Percentiles rank a stretch among this genome's conserved stretches.
Evolutionary conservation across 2,329 filamentous ascomycete genomes (phyloP).

Genomic region (Aphanocladium album): DNA sequence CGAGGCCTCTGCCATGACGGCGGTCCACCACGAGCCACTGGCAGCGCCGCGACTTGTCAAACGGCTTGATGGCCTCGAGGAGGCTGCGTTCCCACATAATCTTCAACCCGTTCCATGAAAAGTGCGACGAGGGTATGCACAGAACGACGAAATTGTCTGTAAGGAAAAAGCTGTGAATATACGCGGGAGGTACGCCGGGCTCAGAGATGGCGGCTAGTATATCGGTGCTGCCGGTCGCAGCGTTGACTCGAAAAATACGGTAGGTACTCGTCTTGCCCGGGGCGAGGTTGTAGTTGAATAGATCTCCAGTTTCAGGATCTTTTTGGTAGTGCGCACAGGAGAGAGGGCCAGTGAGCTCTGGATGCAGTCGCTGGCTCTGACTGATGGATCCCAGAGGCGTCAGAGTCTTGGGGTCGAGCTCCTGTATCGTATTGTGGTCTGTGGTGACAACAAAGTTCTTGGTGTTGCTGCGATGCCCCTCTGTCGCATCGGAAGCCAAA

Average conservation of each 20-base stretch:
- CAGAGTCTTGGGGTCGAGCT: constrained; percentile 59
- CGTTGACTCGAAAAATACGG: constrained; percentile 58
- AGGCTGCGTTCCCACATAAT: constrained; percentile 60
- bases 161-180: constrained; percentile 69
- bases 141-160: constrained; percentile 61
- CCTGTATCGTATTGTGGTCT: constrained; percentile 49
- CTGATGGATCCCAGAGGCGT: constrained; percentile 57
- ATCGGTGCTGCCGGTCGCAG: constrained; percentile 54
- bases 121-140: constrained; percentile 60
- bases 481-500: not conserved
- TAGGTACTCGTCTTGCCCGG: constrained; percentile 51
- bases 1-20: constrained; percentile 49
- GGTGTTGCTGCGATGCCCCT: constrained; percentile 22
- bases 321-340: constrained; percentile 61
- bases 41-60: constrained; percentile 46
- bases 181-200: constrained; percentile 42
- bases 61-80: constrained; percentile 56
- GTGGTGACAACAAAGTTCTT: constrained; percentile 18
- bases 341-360: constrained; percentile 57
- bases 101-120: constrained; percentile 46
- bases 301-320: constrained; percentile 62
- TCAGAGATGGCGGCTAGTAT: constrained; percentile 59
- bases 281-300: constrained; percentile 69
- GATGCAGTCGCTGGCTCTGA: constrained; percentile 53
- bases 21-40: constrained; percentile 69